Evolutionary conservation across 2,329 filamentous ascomycete species (phyloP).

Genomic region (Microdochium trichocladiopsis): DNA sequence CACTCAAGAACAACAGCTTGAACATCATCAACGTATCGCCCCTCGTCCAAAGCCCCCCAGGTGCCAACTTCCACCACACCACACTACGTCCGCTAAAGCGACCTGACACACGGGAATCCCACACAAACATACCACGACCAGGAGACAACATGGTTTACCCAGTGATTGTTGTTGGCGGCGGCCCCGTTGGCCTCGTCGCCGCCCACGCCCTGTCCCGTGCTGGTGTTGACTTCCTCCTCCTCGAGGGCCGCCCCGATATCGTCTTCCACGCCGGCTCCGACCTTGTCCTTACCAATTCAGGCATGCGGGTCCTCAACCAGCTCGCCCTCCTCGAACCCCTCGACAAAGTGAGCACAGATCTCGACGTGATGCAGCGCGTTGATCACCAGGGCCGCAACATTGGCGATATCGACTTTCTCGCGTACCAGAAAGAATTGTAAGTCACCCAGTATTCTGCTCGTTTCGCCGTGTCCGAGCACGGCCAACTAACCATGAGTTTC

Average conservation of each 20-base stretch:
- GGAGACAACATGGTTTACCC: background rate
- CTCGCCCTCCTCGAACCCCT: conserved; percentile 19
- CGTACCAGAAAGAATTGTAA: conserved; percentile 15
- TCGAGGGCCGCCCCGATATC: conserved; percentile 19
- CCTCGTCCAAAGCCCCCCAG: too few relatives aligned
- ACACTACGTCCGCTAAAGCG: too few relatives aligned
- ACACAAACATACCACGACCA: background rate
- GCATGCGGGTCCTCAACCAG: conserved; percentile 22
- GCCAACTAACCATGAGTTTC: too few relatives aligned
- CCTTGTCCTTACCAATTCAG: conserved; percentile 17
- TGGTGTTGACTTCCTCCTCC: conserved; percentile 24
- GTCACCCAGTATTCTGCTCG: background rate
- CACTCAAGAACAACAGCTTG: too few relatives aligned
- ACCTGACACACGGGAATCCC: background rate
- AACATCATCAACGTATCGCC: too few relatives aligned
- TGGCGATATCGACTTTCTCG: conserved; percentile 14
- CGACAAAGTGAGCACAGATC: conserved; percentile 10
- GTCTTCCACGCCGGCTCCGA: conserved; percentile 19
- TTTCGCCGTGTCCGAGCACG: too few relatives aligned
- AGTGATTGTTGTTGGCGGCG: conserved; percentile 6
- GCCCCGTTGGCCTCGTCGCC: conserved; percentile 14
- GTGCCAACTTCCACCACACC: too few relatives aligned
- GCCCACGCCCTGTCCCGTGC: conserved; percentile 15
- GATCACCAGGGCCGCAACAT: conserved; percentile 17
- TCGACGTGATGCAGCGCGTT: conserved; percentile 13